Percentiles rank a stretch among this genome's conserved stretches.
Evolutionary conservation across 768 basidiomycete genomes (phyloP).

Genomic region (Boletus reticuloceps): DNA sequence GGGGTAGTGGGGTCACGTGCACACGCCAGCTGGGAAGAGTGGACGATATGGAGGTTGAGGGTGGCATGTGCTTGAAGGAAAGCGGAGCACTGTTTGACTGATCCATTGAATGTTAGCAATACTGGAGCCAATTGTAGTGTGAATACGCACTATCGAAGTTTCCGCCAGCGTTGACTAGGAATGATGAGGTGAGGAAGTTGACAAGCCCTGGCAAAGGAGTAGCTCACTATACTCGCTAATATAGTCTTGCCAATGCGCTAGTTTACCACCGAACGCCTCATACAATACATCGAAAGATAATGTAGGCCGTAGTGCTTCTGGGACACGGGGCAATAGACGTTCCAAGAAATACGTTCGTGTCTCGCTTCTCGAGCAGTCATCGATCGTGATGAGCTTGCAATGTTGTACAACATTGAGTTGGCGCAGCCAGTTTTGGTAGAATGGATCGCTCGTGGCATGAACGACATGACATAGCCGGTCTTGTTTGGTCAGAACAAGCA

Average conservation of each 20-base stretch:
- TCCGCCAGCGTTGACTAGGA: slow-evolving; percentile 71
- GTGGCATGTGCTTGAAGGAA: slow-evolving; percentile 84
- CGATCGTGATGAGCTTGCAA: slow-evolving; percentile 82
- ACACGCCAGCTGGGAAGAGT: slow-evolving; percentile 62
- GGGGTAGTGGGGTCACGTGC: slow-evolving; percentile 32
- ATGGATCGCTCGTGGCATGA: slow-evolving; percentile 80
- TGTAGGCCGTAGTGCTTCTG: slow-evolving; percentile 50
- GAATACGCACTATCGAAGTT: slow-evolving; percentile 57
- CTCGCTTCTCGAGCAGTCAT: slow-evolving; percentile 75
- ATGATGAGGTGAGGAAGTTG: slow-evolving; percentile 1
- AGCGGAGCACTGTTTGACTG: slow-evolving; percentile 77
- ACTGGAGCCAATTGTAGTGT: background rate
- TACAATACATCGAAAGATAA: slow-evolving; percentile 73
- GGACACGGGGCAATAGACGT: slow-evolving; percentile 64
- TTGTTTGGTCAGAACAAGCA: slow-evolving; percentile 86
- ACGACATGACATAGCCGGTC: slow-evolving; percentile 82
- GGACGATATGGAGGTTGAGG: slow-evolving; percentile 84
- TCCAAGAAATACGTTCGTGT: slow-evolving; percentile 66
- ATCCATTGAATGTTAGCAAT: slow-evolving; percentile 3
- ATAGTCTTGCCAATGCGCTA: slow-evolving; percentile 82
- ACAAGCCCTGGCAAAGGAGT: background rate
- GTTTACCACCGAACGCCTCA: slow-evolving; percentile 79
- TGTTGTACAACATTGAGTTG: slow-evolving; percentile 81
- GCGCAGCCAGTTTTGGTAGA: slow-evolving; percentile 81
- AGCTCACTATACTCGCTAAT: slow-evolving; percentile 64